These are phyloP conservation scores for Taphrina betulina DNA, from an alignment of 1,139 yeast genomes.

Conservation along the genomic window DNA sequence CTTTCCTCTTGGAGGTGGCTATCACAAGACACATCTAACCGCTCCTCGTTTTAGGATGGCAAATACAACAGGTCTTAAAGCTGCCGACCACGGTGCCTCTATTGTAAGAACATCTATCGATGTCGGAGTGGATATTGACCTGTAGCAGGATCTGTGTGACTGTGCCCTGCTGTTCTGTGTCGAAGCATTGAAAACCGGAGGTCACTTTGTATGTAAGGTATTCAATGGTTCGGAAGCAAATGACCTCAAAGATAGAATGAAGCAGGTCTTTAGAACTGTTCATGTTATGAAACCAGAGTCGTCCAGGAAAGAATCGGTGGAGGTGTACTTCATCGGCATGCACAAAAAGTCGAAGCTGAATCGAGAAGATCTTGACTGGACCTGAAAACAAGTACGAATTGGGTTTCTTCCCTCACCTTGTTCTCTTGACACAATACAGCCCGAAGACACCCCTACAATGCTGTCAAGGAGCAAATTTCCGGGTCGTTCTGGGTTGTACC, in stretches of 20 bases:
- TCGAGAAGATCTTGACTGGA: slow-evolving; percentile 14
- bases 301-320: slow-evolving; percentile 61
- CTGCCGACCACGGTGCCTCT: slow-evolving; percentile 61
- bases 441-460: too few relatives aligned
- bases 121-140: neutral
- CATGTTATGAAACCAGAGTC: slow-evolving; percentile 60
- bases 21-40: slow-evolving; percentile 63
- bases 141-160: slow-evolving; percentile 71
- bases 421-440: too few relatives aligned
- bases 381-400: too few relatives aligned
- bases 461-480: too few relatives aligned
- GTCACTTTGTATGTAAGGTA: slow-evolving; percentile 71
- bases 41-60: slow-evolving; percentile 76
- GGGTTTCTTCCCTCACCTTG: too few relatives aligned
- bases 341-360: slow-evolving; percentile 10
- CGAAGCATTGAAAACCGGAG: slow-evolving; percentile 65
- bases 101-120: slow-evolving; percentile 47
- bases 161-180: slow-evolving; percentile 79
- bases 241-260: slow-evolving; percentile 57
- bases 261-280: slow-evolving; percentile 60
- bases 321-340: slow-evolving; percentile 61
- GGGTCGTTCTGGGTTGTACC: too few relatives aligned
- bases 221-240: slow-evolving; percentile 68
- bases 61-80: slow-evolving; percentile 63
- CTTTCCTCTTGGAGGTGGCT: slow-evolving; percentile 63